Percentiles rank a stretch among this genome's conserved stretches.
Conservation (phyloP, 495 filamentous ascomycete species). For the Penicillium maclennaniae region DNA sequence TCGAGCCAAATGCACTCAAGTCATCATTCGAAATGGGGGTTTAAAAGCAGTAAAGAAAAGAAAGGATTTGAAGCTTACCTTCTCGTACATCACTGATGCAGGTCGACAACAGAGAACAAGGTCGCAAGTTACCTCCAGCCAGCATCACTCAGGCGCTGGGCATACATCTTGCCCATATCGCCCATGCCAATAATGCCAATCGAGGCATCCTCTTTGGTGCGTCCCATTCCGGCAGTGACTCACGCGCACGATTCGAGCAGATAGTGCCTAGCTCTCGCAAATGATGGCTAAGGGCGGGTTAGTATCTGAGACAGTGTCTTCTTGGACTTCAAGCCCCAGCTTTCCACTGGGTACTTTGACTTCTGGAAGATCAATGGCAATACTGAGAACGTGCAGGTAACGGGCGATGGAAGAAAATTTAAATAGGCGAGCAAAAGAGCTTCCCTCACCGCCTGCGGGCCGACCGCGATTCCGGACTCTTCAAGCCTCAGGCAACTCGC, state of each 20-base stretch:
- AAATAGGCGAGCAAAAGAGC: conserved; percentile 28
- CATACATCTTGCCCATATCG: conserved; percentile 99
- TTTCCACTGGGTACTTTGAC: conserved; percentile 1
- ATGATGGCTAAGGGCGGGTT: neutral
- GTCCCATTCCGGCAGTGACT: conserved; percentile 29
- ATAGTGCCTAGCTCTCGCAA: neutral
- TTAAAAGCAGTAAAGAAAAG: conserved; percentile 12
- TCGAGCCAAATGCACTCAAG: conserved; percentile 99
- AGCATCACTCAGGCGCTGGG: conserved; percentile 75
- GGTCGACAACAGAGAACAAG: conserved; percentile 9
- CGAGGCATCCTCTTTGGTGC: conserved; percentile 58
- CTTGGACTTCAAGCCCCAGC: neutral
- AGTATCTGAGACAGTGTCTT: neutral
- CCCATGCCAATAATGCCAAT: conserved; percentile 98
- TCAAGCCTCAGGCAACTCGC: conserved; percentile 22
- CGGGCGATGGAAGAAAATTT: conserved; percentile 25
- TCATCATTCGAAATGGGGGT: conserved; percentile 69
- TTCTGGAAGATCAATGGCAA: conserved; percentile 17
- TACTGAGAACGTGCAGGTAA: neutral
- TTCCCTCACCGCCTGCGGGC: conserved; percentile 33
- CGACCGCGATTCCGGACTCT: conserved; percentile 24
- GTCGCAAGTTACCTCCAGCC: conserved; percentile 81
- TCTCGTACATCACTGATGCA: conserved; percentile 8
- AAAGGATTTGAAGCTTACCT: conserved; percentile 32
- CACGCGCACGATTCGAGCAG: conserved; percentile 1